Conservation (phyloP, 2,329 filamentous ascomycete species). For the Exophiala aquamarina region DNA sequence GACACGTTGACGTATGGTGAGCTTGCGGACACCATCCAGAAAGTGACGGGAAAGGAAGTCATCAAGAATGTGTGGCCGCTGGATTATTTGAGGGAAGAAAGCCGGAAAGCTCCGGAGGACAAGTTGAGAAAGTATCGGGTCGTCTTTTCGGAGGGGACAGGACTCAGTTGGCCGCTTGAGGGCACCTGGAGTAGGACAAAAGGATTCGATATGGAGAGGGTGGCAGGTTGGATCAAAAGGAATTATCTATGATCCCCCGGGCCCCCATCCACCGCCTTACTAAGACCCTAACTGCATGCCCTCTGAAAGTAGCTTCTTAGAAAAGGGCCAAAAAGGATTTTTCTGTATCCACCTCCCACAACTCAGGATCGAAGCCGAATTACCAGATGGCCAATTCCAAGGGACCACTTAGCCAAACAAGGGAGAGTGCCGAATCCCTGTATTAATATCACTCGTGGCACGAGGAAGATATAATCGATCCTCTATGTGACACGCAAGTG, state of each 20-base stretch:
- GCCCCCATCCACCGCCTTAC: background rate
- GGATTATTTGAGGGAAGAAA: conserved; percentile 45
- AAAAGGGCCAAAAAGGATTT: no score
- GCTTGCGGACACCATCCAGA: conserved; percentile 55
- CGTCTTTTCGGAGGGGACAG: conserved; percentile 60
- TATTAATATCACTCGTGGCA: no score
- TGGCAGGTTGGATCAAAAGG: conserved; percentile 21
- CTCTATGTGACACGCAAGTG: no score
- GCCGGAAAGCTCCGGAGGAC: conserved; percentile 49
- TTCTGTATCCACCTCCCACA: no score
- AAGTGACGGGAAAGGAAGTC: conserved; percentile 43
- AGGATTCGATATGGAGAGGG: conserved; percentile 15
- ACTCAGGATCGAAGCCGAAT: no score
- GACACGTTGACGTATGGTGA: conserved; percentile 61
- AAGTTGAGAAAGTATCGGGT: conserved; percentile 60
- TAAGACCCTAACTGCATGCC: no score
- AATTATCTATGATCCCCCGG: conserved; percentile 2
- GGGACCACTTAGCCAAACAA: no score
- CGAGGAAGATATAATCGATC: no score
- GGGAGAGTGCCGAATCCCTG: no score
- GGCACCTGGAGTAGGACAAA: conserved; percentile 51
- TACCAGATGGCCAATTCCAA: no score
- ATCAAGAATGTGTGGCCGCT: conserved; percentile 52
- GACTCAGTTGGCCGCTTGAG: conserved; percentile 59
- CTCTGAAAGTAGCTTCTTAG: no score